Evolutionary conservation across 768 basidiomycete genomes (phyloP), one percentile per base, ranked within the genome.

Genomic region (Trametes meyenii): DNA sequence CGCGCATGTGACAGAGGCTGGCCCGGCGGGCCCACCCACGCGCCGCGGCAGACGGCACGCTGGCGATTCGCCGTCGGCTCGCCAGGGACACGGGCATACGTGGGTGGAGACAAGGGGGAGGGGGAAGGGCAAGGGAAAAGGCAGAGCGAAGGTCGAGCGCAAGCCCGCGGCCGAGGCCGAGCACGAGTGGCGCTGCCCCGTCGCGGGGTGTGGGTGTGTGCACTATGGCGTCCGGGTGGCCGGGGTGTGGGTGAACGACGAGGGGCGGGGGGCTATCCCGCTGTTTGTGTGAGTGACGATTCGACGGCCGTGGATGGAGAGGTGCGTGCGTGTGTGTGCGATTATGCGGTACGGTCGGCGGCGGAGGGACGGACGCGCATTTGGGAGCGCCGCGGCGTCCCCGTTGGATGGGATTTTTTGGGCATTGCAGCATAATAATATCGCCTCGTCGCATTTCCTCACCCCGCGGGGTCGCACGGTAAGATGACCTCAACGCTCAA

Each of bases 141-240:
- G 67, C 43, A 33, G 57, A 50, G 66, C 60, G 23, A 55, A 50
- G 57, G 53, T 42, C 14, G 50, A 36, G 53, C 64, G 60, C 35
- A 63, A 61, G 50, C 75, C 62, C 65, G 73, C 60, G 63, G 79
- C 69, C 19, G 81, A 86, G 67, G 84, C 74, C 33, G 77, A 78
- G 67, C 77, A 81, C 66, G 78, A 83, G 67, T 92, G 87, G 87
- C 65, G 46, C 16, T 92, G 89, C 68, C 89, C 89, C 0, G 86
- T 90, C 1, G 65, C 76, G 2, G 79, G 78, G 1, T 92, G 89
- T 67, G 80, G 74, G 11, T 72, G 71, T 14, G 65, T 76, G 38
- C 88, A 90, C 70, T 73, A 76, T 12, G 89, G 87, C 63, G 78
- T 87, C 36, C 78, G 81, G 61, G 67, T 87, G 12, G 79, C 78